Evolutionary conservation across 2,329 filamentous ascomycete genomes (phyloP).

Genomic region (Aspergillus alliaceus): DNA sequence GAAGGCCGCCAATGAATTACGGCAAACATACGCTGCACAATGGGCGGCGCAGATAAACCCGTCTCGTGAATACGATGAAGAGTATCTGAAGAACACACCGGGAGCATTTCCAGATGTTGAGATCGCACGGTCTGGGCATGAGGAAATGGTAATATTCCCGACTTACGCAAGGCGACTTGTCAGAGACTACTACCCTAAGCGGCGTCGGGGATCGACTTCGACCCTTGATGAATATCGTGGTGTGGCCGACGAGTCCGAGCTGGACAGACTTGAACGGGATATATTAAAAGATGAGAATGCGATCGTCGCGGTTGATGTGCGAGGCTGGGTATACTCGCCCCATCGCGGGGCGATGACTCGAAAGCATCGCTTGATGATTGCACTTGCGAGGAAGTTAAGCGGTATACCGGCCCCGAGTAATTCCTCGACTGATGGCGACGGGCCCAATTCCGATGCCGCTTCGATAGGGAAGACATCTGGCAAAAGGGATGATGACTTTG

Average conservation of each 20-base stretch:
- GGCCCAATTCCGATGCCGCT: slow-evolving; percentile 2
- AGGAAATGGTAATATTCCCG: slow-evolving; percentile 93
- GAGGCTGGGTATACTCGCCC: slow-evolving; percentile 92
- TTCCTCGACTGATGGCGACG: slow-evolving; percentile 28
- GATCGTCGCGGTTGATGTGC: slow-evolving; percentile 88
- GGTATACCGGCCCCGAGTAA: slow-evolving; percentile 71
- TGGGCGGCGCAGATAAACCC: slow-evolving; percentile 49
- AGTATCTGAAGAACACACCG: slow-evolving; percentile 57
- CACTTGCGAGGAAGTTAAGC: slow-evolving; percentile 81
- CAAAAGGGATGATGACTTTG: slow-evolving; percentile 62
- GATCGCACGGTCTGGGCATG: slow-evolving; percentile 75
- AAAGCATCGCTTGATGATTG: slow-evolving; percentile 82
- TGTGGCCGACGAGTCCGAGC: slow-evolving; percentile 53
- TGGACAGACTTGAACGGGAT: slow-evolving; percentile 77
- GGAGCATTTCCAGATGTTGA: slow-evolving; percentile 81
- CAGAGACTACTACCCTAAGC: slow-evolving; percentile 44
- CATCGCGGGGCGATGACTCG: slow-evolving; percentile 81
- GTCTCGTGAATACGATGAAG: slow-evolving; percentile 42
- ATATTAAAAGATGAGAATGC: slow-evolving; percentile 78
- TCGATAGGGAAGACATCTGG: slow-evolving; percentile 35
- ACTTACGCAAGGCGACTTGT: slow-evolving; percentile 81
- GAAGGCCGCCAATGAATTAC: slow-evolving; percentile 69
- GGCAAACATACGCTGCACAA: slow-evolving; percentile 64
- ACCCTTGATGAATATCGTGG: slow-evolving; percentile 43
- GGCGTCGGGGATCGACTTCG: slow-evolving; percentile 28